phyloP scores from a whole-genome alignment of 495 filamentous ascomycete species.

The Cetradonia linearis region DNA sequence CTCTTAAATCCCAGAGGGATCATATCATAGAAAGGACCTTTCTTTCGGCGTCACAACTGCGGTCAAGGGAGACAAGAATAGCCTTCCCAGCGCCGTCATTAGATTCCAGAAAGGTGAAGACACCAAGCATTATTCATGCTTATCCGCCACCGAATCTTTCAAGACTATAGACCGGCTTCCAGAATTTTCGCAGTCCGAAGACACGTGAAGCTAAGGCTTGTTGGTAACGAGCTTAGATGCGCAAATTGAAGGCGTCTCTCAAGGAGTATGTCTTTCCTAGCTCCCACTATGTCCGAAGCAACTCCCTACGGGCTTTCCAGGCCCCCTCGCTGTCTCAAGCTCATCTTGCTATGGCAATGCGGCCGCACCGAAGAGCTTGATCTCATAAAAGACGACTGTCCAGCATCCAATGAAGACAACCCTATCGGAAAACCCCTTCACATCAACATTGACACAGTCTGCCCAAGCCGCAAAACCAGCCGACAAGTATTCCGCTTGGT shows the following conservation, averaged over 20 bases:
- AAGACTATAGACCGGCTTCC: too few relatives aligned
- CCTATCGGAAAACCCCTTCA: neutral
- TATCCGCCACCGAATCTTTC: too few relatives aligned
- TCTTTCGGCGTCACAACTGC: slow-evolving; percentile 58
- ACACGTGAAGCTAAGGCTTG: too few relatives aligned
- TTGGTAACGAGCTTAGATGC: too few relatives aligned
- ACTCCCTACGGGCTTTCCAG: neutral
- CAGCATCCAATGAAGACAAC: neutral
- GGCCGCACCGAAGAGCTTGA: neutral
- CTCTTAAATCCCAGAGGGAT: slow-evolving; percentile 51
- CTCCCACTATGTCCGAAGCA: neutral
- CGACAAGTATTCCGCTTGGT: too few relatives aligned
- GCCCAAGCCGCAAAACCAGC: neutral
- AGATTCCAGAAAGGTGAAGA: slow-evolving; percentile 31
- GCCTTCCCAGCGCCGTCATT: slow-evolving; percentile 45
- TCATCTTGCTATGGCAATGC: neutral
- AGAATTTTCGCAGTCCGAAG: too few relatives aligned
- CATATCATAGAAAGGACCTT: slow-evolving; percentile 62
- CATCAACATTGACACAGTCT: neutral
- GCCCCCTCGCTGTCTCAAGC: neutral
- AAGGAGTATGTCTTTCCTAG: neutral
- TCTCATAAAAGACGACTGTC: neutral
- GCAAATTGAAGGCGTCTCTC: too few relatives aligned
- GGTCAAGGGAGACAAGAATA: slow-evolving; percentile 46
- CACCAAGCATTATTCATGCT: too few relatives aligned